phyloP scores from a whole-genome alignment of 2,329 filamentous ascomycete genomes.

The Ceratocystis smalleyi region DNA sequence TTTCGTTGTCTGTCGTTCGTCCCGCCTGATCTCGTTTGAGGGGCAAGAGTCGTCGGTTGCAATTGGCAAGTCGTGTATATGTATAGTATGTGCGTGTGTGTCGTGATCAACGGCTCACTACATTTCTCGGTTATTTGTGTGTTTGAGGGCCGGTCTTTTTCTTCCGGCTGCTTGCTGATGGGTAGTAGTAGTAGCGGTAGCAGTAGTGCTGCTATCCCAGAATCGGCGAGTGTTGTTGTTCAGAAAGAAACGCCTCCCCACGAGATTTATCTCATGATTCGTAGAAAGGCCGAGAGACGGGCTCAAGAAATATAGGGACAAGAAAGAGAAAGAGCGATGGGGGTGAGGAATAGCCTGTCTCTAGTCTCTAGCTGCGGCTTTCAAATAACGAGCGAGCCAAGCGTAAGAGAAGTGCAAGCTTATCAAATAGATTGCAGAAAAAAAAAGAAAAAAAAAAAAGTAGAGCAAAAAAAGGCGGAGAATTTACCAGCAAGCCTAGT shows the following conservation, averaged over 20 bases:
- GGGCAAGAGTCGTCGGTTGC: no score
- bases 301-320: not conserved
- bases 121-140: not conserved
- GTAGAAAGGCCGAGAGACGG: not conserved
- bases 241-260: not conserved
- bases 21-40: no score
- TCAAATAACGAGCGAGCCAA: not conserved
- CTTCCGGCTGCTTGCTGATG: not conserved
- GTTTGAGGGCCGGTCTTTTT: not conserved
- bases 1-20: no score
- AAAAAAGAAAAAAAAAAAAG: not conserved
- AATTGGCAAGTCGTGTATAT: not conserved
- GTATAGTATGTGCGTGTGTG: not conserved
- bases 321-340: not conserved
- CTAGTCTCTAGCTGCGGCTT: not conserved
- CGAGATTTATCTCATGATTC: not conserved
- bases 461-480: not conserved
- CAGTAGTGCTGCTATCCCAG: not conserved
- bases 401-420: no score
- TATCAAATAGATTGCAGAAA: not conserved
- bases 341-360: not conserved
- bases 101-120: not conserved
- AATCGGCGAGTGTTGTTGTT: not conserved
- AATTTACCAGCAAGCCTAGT: not conserved
- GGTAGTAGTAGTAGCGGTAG: not conserved